A percentile compares a stretch with the other conserved stretches of the same genome.
phyloP scores from a whole-genome alignment of 2,329 filamentous ascomycete genomes.

The Blumeria graminis region DNA sequence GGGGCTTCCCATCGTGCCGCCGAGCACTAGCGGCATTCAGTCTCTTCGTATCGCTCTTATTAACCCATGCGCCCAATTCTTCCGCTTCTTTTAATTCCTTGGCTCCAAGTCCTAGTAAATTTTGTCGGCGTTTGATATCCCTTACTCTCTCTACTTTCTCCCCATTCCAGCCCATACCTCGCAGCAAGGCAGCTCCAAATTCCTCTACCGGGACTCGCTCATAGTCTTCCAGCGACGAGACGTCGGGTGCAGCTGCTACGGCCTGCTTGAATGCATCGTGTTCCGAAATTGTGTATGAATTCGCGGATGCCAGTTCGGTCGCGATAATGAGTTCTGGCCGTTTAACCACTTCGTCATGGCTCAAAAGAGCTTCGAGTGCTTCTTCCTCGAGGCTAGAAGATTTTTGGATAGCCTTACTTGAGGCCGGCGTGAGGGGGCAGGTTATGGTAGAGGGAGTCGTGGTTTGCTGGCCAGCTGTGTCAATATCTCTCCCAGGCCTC shows the following conservation, averaged over 20 bases:
- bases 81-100: constrained; percentile 50
- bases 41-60: constrained; percentile 32
- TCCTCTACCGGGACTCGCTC: constrained; percentile 78
- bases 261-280: constrained; percentile 46
- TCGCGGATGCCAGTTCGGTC: constrained; percentile 7
- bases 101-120: constrained; percentile 69
- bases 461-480: too few relatives aligned
- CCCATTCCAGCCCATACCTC: constrained; percentile 88
- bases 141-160: constrained; percentile 34
- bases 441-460: too few relatives aligned
- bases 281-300: constrained; percentile 22
- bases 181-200: constrained; percentile 71
- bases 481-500: too few relatives aligned
- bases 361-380: constrained; percentile 43
- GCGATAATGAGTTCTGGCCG: constrained; percentile 28
- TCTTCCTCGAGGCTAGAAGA: constrained; percentile 30
- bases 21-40: constrained; percentile 14
- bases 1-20: not conserved
- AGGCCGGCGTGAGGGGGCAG: too few relatives aligned
- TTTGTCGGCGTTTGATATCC: constrained; percentile 45
- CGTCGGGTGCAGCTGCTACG: constrained; percentile 45
- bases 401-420: constrained; percentile 4
- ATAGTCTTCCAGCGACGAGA: constrained; percentile 62
- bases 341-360: constrained; percentile 23
- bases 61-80: constrained; percentile 63